phyloP scores from a whole-genome alignment of 2,329 filamentous ascomycete species.

The Cladosporium sp. region DNA sequence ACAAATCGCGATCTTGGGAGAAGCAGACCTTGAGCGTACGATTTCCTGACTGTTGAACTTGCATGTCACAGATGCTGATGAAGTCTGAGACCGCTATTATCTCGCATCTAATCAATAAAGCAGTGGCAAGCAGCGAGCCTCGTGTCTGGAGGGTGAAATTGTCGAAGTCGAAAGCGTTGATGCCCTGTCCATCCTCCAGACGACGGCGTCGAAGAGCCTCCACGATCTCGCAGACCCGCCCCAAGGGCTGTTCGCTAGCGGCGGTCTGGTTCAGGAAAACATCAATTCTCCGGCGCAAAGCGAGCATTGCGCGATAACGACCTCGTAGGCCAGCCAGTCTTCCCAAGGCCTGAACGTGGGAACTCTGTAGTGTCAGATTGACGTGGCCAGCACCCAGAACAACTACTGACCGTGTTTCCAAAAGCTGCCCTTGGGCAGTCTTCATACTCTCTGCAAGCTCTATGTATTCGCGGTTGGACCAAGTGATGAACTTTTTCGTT shows the following conservation, averaged over 20 bases:
- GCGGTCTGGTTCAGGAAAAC: slow-evolving; percentile 30
- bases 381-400: not conserved
- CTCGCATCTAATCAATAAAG: slow-evolving; percentile 49
- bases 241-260: slow-evolving; percentile 49
- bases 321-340: not conserved
- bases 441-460: slow-evolving; percentile 37
- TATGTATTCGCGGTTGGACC: slow-evolving; percentile 43
- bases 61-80: slow-evolving; percentile 22
- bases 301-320: slow-evolving; percentile 17
- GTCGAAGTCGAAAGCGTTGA: slow-evolving; percentile 28
- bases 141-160: slow-evolving; percentile 27
- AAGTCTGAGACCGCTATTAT: slow-evolving; percentile 46
- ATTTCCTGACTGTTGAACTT: not conserved
- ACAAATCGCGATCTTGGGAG: slow-evolving; percentile 36
- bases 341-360: not conserved
- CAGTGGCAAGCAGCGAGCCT: slow-evolving; percentile 38
- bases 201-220: slow-evolving; percentile 36
- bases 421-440: not conserved
- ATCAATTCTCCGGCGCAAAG: slow-evolving; percentile 21
- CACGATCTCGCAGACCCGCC: slow-evolving; percentile 45
- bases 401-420: not conserved
- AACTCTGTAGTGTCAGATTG: not conserved
- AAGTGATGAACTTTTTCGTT: slow-evolving; percentile 61
- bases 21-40: slow-evolving; percentile 30
- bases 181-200: slow-evolving; percentile 10